Percentiles rank a stretch among this genome's conserved stretches.
Evolutionary conservation across 2,329 filamentous ascomycete genomes (phyloP).

Genomic region (Fusarium paranaense): DNA sequence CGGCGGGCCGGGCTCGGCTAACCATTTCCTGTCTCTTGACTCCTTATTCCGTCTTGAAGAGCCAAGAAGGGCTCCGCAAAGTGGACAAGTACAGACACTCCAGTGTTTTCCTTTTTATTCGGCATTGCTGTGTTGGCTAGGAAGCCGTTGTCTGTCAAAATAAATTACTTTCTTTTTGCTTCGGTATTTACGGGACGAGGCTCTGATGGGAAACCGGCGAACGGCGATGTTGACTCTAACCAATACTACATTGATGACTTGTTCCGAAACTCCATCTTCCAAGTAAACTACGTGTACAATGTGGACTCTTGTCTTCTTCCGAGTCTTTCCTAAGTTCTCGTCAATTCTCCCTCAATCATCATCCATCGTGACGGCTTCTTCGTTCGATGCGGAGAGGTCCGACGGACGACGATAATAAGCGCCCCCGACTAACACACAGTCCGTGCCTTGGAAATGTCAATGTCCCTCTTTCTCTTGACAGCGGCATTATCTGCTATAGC

Average conservation of each 20-base stretch:
- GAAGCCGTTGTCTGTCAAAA: neutral
- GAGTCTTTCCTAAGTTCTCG: neutral
- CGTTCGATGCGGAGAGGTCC: constrained; percentile 7
- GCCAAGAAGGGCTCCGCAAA: neutral
- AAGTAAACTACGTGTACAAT: neutral
- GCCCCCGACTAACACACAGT: neutral
- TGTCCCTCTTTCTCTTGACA: neutral
- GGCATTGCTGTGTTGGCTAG: neutral
- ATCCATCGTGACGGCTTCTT: neutral
- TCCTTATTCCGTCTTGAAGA: neutral
- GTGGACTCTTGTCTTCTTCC: constrained; percentile 5
- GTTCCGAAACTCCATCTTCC: neutral
- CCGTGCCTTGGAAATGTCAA: neutral
- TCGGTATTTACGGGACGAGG: neutral
- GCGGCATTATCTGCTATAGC: constrained; percentile 18
- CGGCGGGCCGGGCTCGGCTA: constrained; percentile 37
- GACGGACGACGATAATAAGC: neutral
- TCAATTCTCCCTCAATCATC: neutral
- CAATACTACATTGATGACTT: neutral
- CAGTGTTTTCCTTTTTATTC: neutral
- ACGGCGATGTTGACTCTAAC: neutral
- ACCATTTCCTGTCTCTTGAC: constrained; percentile 17
- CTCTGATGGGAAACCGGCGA: neutral
- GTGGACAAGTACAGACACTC: neutral
- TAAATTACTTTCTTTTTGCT: neutral